Conservation (phyloP, 495 filamentous ascomycete species). For the Talaromyces trachyspermus region DNA sequence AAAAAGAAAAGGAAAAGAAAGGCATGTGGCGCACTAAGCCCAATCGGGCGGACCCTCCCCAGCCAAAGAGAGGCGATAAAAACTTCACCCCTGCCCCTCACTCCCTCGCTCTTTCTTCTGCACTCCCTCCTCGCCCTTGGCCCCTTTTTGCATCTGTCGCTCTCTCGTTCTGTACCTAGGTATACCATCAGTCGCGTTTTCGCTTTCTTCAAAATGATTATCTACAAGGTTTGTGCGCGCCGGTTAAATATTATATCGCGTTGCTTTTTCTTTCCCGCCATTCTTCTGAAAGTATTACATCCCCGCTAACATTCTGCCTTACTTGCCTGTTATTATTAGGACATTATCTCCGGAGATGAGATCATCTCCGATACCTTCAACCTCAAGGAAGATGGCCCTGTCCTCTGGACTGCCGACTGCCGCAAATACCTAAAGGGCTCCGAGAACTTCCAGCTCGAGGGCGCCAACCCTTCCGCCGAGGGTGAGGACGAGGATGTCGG, state of each 20-base stretch:
- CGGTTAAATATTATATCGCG: background rate
- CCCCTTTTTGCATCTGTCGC: constrained; percentile 11
- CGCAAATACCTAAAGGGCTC: constrained; percentile 71
- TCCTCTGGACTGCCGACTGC: constrained; percentile 85
- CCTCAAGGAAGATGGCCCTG: constrained; percentile 63
- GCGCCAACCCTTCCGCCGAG: constrained; percentile 96
- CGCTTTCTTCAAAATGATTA: constrained; percentile 65
- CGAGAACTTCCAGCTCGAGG: constrained; percentile 80
- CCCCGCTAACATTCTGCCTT: background rate
- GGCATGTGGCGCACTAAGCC: background rate
- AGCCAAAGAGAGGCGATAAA: constrained; percentile 26
- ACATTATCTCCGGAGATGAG: constrained; percentile 86
- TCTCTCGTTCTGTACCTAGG: constrained; percentile 14
- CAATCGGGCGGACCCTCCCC: constrained; percentile 11
- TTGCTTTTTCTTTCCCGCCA: background rate
- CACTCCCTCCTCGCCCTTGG: constrained; percentile 16
- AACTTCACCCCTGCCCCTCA: constrained; percentile 29
- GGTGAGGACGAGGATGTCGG: constrained; percentile 73
- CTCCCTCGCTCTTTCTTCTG: constrained; percentile 29
- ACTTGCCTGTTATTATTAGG: no score
- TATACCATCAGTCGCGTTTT: constrained; percentile 9
- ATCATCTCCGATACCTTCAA: constrained; percentile 91
- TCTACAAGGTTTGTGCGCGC: constrained; percentile 62
- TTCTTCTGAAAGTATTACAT: background rate
- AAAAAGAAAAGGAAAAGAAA: background rate